phyloP scores from a whole-genome alignment of 2,329 filamentous ascomycete genomes.

The Fusarium praegraminearum region DNA sequence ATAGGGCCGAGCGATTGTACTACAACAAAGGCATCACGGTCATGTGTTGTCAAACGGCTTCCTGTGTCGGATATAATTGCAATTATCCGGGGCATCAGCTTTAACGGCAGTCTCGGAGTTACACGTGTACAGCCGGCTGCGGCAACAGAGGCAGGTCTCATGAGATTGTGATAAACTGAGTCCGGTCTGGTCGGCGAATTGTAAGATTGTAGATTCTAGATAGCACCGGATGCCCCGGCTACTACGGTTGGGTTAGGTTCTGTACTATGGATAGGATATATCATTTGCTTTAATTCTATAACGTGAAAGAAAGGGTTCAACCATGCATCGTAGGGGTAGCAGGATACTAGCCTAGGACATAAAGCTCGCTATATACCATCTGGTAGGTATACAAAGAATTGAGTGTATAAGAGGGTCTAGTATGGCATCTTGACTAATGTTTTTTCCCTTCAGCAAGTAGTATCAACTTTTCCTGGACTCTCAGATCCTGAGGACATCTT shows the following conservation, averaged over 20 bases:
- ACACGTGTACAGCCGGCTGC: constrained; percentile 27
- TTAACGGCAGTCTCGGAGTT: constrained; percentile 21
- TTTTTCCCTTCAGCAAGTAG: not conserved
- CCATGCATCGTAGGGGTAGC: not conserved
- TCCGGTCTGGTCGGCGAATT: constrained; percentile 1
- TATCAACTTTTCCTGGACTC: not conserved
- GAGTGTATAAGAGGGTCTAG: not conserved
- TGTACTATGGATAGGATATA: not conserved
- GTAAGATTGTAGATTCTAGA: not conserved
- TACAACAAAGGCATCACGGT: not conserved
- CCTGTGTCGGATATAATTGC: not conserved
- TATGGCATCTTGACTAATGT: not conserved
- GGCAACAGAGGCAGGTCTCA: constrained; percentile 18
- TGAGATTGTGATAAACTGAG: constrained; percentile 14
- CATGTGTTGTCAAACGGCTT: not conserved
- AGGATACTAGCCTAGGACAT: not conserved
- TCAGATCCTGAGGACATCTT: not conserved
- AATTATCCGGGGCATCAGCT: constrained; percentile 10
- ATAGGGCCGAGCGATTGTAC: not conserved
- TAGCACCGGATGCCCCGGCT: constrained; percentile 31
- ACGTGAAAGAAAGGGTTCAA: constrained; percentile 3
- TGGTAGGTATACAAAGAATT: not conserved
- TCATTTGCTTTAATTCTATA: not conserved
- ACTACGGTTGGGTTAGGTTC: not conserved
- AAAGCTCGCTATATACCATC: not conserved